These are phyloP conservation scores for Aureobasidium mangrovei DNA, from an alignment of 2,329 filamentous ascomycete genomes.

Conservation along the genomic window DNA sequence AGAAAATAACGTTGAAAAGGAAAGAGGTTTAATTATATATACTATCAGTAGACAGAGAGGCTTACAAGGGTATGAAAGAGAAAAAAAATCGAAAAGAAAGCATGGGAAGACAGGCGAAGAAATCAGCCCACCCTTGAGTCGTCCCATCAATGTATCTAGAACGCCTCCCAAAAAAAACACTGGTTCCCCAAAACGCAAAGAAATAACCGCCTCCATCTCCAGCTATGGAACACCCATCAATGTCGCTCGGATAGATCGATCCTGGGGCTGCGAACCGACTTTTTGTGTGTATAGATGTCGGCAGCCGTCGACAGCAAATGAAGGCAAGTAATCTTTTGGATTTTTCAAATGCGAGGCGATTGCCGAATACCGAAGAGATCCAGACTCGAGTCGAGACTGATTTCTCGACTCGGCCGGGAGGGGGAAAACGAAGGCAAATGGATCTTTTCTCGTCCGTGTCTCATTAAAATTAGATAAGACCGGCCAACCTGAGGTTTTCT, in stretches of 20 bases:
- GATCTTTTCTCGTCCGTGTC: background rate
- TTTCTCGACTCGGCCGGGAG: slow-evolving; percentile 2
- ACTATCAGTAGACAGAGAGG: slow-evolving; percentile 12
- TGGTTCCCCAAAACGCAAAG: slow-evolving; percentile 8
- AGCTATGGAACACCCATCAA: slow-evolving; percentile 7
- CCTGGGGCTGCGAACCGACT: background rate
- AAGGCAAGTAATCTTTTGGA: background rate
- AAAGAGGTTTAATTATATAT: slow-evolving; percentile 13
- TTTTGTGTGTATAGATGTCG: background rate
- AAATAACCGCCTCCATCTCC: slow-evolving; percentile 9
- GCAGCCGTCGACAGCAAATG: background rate
- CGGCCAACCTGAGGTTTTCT: slow-evolving; percentile 94
- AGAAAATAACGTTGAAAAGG: background rate
- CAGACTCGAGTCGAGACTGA: slow-evolving; percentile 1
- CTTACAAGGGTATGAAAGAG: slow-evolving; percentile 8
- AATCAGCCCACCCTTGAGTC: background rate
- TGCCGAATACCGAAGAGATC: background rate
- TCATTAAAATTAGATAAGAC: slow-evolving; percentile 63
- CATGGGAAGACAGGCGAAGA: slow-evolving; percentile 5
- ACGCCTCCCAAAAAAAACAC: slow-evolving; percentile 12
- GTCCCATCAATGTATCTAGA: slow-evolving; percentile 9
- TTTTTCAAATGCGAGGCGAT: background rate
- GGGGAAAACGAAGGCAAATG: background rate
- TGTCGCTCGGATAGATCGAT: slow-evolving; percentile 3
- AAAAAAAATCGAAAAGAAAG: background rate